Conservation (phyloP, 345 rosid genomes). For the Salix brachista region DNA sequence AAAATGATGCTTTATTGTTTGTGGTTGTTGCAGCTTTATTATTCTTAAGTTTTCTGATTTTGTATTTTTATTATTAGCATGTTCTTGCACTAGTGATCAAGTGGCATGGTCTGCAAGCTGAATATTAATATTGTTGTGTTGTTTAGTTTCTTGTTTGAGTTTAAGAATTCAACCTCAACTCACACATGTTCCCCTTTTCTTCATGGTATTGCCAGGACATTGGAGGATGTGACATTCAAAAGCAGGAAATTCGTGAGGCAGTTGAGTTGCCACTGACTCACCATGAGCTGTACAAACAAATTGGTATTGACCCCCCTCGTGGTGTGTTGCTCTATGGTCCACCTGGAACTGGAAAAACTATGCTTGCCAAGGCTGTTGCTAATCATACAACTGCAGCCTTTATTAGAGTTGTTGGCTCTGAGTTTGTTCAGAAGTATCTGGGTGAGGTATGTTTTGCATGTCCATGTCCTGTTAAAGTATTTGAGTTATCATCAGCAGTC, state of each 20-base stretch:
- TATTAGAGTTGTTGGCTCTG: conserved; percentile 97
- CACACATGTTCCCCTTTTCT: neutral
- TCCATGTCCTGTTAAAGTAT: neutral
- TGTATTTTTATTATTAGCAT: neutral
- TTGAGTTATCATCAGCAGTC: neutral
- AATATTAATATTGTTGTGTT: neutral
- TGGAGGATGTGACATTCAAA: conserved; percentile 98
- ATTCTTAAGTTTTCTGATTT: neutral
- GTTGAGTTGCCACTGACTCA: conserved; percentile 96
- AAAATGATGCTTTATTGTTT: no score
- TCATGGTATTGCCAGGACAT: conserved; percentile 52
- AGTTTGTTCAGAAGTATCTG: conserved; percentile 94
- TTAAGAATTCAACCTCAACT: neutral
- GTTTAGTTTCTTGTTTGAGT: neutral
- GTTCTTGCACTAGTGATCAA: neutral
- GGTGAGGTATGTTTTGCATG: conserved; percentile 63
- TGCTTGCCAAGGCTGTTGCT: conserved; percentile 99
- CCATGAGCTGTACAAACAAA: conserved; percentile 89
- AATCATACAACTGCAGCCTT: conserved; percentile 96
- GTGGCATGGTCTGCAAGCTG: neutral
- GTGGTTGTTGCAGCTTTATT: neutral
- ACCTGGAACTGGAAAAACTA: conserved; percentile 97
- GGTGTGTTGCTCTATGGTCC: conserved; percentile 97
- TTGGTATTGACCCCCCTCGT: conserved; percentile 97
- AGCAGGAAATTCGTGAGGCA: conserved; percentile 99